Conservation (phyloP, 1,284 basidiomycete genomes). For the Tranzscheliella williamsii region DNA sequence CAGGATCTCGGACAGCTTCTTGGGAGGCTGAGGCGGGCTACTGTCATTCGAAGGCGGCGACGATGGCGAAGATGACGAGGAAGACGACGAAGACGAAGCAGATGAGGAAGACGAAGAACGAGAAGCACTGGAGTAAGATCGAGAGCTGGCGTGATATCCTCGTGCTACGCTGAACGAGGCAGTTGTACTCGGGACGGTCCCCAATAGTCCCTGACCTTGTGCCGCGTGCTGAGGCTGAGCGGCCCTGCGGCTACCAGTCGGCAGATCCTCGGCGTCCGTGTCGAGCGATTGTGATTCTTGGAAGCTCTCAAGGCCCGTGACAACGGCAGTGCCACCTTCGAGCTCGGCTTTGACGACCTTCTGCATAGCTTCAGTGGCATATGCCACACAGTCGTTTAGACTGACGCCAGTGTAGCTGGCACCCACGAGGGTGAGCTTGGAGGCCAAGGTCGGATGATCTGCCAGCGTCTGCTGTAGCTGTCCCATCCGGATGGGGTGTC, state of each 20-base stretch:
- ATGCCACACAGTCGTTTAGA: slow-evolving; percentile 78
- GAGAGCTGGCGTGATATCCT: slow-evolving; percentile 11
- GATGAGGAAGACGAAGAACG: slow-evolving; percentile 3
- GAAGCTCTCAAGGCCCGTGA: slow-evolving; percentile 17
- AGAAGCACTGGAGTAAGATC: too few species aligned
- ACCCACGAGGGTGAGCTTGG: slow-evolving; percentile 75
- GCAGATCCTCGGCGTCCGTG: neutral
- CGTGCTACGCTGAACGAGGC: slow-evolving; percentile 3
- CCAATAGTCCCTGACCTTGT: neutral
- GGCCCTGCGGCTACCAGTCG: neutral
- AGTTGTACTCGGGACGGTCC: neutral
- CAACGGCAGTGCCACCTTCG: slow-evolving; percentile 5
- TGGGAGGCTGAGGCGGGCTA: slow-evolving; percentile 12
- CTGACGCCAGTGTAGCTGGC: slow-evolving; percentile 87
- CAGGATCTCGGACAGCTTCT: slow-evolving; percentile 26
- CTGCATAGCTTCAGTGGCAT: slow-evolving; percentile 33
- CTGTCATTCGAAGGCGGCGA: neutral
- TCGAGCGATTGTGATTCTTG: neutral
- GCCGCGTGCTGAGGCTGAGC: neutral
- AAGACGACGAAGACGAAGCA: neutral
- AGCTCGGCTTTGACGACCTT: slow-evolving; percentile 28
- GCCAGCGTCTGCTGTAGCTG: slow-evolving; percentile 67
- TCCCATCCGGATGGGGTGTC: slow-evolving; percentile 73
- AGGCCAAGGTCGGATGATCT: slow-evolving; percentile 63
- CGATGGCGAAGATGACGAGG: neutral